These are phyloP conservation scores for Talaromyces amestolkiae DNA, from an alignment of 2,329 filamentous ascomycete genomes.

Conservation along the genomic window DNA sequence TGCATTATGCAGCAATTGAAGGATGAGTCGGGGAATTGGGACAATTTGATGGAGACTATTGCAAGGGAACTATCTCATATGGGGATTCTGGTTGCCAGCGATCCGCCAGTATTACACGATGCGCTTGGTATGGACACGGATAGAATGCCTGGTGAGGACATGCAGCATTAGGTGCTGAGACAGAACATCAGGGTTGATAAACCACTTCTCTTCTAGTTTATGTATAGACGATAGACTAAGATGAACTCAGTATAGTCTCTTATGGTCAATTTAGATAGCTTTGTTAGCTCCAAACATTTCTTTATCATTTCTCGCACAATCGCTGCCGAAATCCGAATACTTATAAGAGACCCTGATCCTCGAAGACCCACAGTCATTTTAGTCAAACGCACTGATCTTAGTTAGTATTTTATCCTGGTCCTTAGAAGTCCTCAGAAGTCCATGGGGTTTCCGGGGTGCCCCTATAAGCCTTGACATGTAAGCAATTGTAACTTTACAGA, in stretches of 20 bases:
- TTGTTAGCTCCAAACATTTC: neutral
- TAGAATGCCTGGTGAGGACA: neutral
- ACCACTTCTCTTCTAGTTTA: neutral
- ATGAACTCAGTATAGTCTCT: neutral
- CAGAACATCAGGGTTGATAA: neutral
- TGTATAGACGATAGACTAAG: neutral
- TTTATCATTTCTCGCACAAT: neutral
- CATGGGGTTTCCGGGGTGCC: neutral
- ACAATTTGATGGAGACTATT: neutral
- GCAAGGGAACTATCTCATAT: neutral
- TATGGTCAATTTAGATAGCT: neutral
- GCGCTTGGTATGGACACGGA: neutral
- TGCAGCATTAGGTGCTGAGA: neutral
- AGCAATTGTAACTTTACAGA: neutral
- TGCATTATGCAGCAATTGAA: constrained; percentile 6
- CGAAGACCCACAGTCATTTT: neutral
- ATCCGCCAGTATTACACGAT: neutral
- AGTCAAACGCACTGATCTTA: neutral
- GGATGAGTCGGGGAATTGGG: constrained; percentile 20
- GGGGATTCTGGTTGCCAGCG: neutral
- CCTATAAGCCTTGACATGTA: neutral
- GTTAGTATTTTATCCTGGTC: neutral
- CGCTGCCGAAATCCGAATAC: neutral
- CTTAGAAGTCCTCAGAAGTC: neutral
- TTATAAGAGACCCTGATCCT: neutral